Percentiles rank a stretch among this genome's conserved stretches.
phyloP scores from a whole-genome alignment of 345 rosid genomes.

The Dimocarpus longan region DNA sequence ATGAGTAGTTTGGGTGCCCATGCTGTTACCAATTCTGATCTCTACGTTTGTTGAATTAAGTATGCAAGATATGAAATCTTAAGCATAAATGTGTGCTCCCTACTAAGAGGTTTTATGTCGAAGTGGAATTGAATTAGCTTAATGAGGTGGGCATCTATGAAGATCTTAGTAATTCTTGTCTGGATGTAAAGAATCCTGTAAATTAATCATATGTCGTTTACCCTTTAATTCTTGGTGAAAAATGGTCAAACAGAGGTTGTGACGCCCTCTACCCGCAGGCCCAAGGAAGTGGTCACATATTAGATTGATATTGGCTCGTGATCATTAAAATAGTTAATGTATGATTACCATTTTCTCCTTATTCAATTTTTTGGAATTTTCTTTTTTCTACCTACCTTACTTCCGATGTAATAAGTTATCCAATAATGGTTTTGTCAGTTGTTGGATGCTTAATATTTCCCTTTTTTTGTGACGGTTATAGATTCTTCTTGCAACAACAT shows the following conservation, averaged over 20 bases:
- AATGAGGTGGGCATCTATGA: background rate
- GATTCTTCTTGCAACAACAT: constrained; percentile 93
- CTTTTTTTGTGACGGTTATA: constrained; percentile 25
- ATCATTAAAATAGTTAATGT: background rate
- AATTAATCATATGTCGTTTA: too few species aligned
- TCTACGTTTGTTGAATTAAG: background rate
- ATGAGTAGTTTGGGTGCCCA: background rate
- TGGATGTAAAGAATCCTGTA: background rate
- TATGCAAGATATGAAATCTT: background rate
- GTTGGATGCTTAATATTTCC: background rate
- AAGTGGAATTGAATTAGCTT: too few species aligned
- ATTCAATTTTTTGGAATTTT: background rate
- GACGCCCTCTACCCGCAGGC: background rate
- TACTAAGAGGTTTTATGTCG: background rate
- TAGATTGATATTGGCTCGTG: background rate
- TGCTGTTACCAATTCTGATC: background rate
- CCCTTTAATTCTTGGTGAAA: background rate
- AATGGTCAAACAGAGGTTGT: background rate
- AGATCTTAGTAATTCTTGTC: background rate
- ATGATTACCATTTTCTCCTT: background rate
- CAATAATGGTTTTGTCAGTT: background rate
- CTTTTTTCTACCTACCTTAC: background rate
- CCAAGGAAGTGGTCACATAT: background rate
- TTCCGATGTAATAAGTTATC: background rate
- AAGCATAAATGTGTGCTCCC: background rate